Evolutionary conservation across 257 asterid genomes (phyloP), one percentile per base, ranked within the genome.

Genomic region (Plantago ovata): DNA sequence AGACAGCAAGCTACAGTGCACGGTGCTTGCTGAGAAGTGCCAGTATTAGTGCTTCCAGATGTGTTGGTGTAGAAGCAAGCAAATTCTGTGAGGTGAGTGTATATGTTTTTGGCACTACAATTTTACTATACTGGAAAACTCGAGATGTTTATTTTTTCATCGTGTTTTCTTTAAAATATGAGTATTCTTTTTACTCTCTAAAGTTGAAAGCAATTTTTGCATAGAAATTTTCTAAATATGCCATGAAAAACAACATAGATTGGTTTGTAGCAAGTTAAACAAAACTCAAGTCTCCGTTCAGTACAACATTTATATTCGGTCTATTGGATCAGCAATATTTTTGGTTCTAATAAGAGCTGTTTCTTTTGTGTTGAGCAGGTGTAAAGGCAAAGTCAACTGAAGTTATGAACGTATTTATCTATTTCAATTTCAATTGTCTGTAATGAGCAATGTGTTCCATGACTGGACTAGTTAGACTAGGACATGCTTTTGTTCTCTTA

Each of bases 21-120:
- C 87, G 95, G 11, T 87, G 95, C 79, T 40, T 91, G 47, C 72
- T 83, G 21, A 84, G 96, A 77, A 85, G 95, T 61, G 83, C 89
- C 56, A 87, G 96, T 66, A 81, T 91, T 69, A 85, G 92, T 70
- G 86, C 93, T 65, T 91, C 96, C 69, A 76, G 67, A 65, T 85
- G 91, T 78, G 53, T 91, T 38, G 95, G 87, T 48, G 81, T 89
- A 23, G 78, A 81, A 66, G 76, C 79, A 62, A 65, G 72, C 48
- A 76, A 86, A 33, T 72, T 70, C 67, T 71, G 58, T 58, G 83
- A 83, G 89, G 92, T 90, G 74, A 72, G 77, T 73, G 32, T 50
- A 9, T 50, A 7, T 49, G 2, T 12, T 10, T 49, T 12, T 20
- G 21, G 6, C 5, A 2, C 5, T 2, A 7, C 18, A 28, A 28